Conservation (phyloP, 148 eudicot species). For the Vaccinium vitisidaea region DNA sequence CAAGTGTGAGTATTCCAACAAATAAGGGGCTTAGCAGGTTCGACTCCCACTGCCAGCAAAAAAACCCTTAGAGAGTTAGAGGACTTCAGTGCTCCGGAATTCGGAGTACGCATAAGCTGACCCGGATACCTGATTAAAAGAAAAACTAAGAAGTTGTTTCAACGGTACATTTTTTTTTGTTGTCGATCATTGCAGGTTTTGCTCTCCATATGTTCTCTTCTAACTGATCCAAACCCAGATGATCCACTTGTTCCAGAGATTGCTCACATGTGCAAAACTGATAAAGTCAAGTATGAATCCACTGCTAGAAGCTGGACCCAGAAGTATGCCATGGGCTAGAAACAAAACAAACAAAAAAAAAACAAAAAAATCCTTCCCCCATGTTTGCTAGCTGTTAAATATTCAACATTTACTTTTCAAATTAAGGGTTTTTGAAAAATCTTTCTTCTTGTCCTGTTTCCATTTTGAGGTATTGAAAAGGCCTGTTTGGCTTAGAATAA, state of each 20-base stretch:
- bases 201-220: slow-evolving; percentile 59
- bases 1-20: not conserved
- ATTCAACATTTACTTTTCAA: not conserved
- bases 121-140: not conserved
- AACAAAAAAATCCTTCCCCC: not conserved
- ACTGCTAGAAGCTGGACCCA: slow-evolving; percentile 69
- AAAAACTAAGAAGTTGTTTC: not conserved
- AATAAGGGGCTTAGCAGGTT: not conserved
- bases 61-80: not conserved
- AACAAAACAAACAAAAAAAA: not conserved
- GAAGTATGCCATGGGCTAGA: slow-evolving; percentile 52
- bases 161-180: not conserved
- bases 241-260: slow-evolving; percentile 66
- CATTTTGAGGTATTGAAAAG: not conserved
- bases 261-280: slow-evolving; percentile 58
- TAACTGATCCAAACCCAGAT: slow-evolving; percentile 71
- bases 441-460: not conserved
- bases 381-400: not conserved
- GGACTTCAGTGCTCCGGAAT: not conserved
- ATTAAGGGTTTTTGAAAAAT: not conserved
- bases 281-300: slow-evolving; percentile 44
- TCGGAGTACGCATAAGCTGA: not conserved
- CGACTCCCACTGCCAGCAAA: not conserved
- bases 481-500: not conserved
- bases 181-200: slow-evolving; percentile 41